Base-by-base conservation (phyloP, 1,284 basidiomycete genomes). In the Ceratorhiza oryzae-sativae region DNA sequence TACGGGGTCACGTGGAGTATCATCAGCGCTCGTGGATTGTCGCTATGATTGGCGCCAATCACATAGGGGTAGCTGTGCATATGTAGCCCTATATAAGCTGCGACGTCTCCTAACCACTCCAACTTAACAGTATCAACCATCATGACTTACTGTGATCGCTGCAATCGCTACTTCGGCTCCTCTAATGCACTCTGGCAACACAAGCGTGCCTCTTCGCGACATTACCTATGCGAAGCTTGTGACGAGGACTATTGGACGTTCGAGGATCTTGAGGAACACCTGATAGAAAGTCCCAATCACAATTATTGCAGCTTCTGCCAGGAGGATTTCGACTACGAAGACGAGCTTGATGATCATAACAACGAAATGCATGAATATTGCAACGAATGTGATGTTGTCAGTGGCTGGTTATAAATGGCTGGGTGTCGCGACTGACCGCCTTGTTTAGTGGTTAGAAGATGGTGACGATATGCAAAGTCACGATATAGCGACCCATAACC, bases 291-390 rank as follows among this genome's bases (percentile, higher is more conserved):
- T 65, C 77, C 77, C 5, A 23, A 30, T 1, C 84, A 85, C 73
- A 76, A 77, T 20, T 87, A 82, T 65, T 87, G 86, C 77, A 80
- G 81, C 72, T 48, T 77, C 18, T 88, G 87, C 77, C 60, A 82
- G 49, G 62, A 67, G 5, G 79, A 84, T 55, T 83, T 83, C 48
- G 36, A 73, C 6, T 71, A 76, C 65, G 32, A 77, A 0, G 56
- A 75, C 6, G 53, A 67, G 8, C 61, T 72, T n/a, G 18, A 56
- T 10, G 53, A 51, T 0, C 72, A 73, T 56, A 25, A 74, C 12
- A 0, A 42, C 2, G 34, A 73, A 18, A 42, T 39, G 2, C 72
- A 72, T 59, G 72, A 9, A 6, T 12, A 20, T 18, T 73, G 72
- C 46, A 15, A 39, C 6, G 15, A 13, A 20, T 72, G 65, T 45